Evolutionary conservation across 192 early-diverging fungal genomes (phyloP), one percentile per base, ranked within the genome.

Genomic region (Thamnidium elegans): DNA sequence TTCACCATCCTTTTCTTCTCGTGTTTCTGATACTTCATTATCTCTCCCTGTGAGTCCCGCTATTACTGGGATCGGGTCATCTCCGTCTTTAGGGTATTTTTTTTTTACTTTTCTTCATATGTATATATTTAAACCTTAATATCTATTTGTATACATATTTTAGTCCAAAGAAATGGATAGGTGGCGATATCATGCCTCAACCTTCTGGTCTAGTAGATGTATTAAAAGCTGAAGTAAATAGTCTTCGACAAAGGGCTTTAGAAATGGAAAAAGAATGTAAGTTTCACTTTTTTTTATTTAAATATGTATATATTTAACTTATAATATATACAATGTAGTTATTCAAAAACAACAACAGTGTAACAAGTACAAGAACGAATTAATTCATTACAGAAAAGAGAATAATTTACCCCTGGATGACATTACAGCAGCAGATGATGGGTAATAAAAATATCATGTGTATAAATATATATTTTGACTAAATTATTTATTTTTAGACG

Each of bases 241-340:
- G 15, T 31, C 44, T 74, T 15, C 65, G 62, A 21, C 42, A 19
- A 6, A 65, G 58, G 54, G 44, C 69, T 13, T 58, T 32, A 11
- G 72, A 74, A 42, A 74, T 74, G 48, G 72, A 74, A 39, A 69
- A 70, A 58, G 72, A 74, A 70, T 74, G 72, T 70, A 58, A 58
- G 68, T 63, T 9, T 53, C 15, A 19, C 15, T 32, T 43, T n/a
- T 19, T 23, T 20, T 11, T 46, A 7, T 4, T 4, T 20, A 14
- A 14, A 32, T 43, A 26, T 15, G 6, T 32, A 39, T 9, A 39
- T 39, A 6, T 39, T 39, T 9, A 39, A 39, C 26, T 3, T 26
- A 26, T 26, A 26, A 26, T 26, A 26, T 26, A 39, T 42, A 59
- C 19, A 21, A 14, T 15, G n/a, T 11, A 65, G 65, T 58, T 46